phyloP scores from a whole-genome alignment of 2,329 filamentous ascomycete genomes.

The Ceratocystis diversiconidia region DNA sequence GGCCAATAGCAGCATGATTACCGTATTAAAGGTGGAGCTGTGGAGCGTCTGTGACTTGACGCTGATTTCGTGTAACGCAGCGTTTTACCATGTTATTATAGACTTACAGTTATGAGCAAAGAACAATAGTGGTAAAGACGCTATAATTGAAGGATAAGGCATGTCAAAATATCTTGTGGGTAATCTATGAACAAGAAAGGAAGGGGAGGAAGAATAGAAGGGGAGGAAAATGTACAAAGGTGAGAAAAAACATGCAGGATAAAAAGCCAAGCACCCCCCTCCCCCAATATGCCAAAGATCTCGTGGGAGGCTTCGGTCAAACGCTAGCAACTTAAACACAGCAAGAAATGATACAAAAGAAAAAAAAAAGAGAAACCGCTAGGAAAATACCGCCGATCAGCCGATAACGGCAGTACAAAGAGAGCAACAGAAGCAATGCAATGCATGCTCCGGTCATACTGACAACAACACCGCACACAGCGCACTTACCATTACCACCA shows the following conservation, averaged over 20 bases:
- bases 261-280: background rate
- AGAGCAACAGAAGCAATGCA: background rate
- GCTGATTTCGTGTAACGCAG: background rate
- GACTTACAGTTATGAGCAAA: background rate
- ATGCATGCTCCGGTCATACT: background rate
- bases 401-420: background rate
- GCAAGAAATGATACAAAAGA: background rate
- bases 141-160: background rate
- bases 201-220: background rate
- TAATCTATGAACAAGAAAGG: background rate
- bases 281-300: background rate
- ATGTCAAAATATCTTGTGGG: background rate
- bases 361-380: background rate
- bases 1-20: background rate
- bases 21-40: background rate
- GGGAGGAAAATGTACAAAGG: background rate
- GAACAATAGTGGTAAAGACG: background rate
- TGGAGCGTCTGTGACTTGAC: background rate
- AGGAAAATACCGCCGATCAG: background rate
- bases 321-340: background rate
- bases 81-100: background rate
- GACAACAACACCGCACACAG: background rate
- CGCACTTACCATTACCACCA: background rate
- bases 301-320: background rate
- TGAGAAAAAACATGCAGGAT: background rate